Base-by-base conservation (phyloP, 192 early-diverging fungal genomes). In the Dispira simplex region DNA sequence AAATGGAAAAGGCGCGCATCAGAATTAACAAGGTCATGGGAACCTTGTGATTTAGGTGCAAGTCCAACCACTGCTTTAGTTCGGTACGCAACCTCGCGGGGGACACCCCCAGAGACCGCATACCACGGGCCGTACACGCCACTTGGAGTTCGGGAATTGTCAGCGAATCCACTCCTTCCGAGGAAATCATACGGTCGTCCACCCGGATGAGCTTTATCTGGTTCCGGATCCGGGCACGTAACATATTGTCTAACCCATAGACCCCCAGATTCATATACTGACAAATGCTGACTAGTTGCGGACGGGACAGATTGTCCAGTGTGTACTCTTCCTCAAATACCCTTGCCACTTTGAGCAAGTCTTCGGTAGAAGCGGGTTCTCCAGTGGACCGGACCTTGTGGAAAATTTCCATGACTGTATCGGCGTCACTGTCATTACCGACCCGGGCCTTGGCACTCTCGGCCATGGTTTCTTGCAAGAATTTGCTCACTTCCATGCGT, bases 221-320 rank as follows among this genome's bases (percentile, higher is more conserved):
- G 64, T 87, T 85, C 23, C 91, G 85, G 68, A 98, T 91, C 73
- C 90, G 90, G 76, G 90, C 88, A 63, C 91, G 85, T 63, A 98
- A 81, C 69, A 91, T 94, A 57, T 90, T 86, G 75, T 98, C 95
- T n/a, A 92, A 94, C 45, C 95, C 95, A 72, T 96, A 98, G n/a
- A 90, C 87, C 58, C 92, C 93, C 63, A 95, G 80, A 64, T 85
- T 85, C 92, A 98, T 92, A 78, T 90, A 98, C 62, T 89, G 84
- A 68, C 88, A 89, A 85, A 98, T 93, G 72, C 85, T 87, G 44
- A 94, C 91, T 21, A 98, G 82, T 75, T 98, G 95, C 44, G 92
- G 93, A 45, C 93, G 82, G 45, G 92, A 89, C 72, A 98, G 70
- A 65, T 91, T 92, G 72, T 90, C 91, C 65, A 98, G 79, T 0